Evolutionary conservation across 805 yeast genomes (phyloP).

Genomic region (Tetrapisispora iriomotensis): DNA sequence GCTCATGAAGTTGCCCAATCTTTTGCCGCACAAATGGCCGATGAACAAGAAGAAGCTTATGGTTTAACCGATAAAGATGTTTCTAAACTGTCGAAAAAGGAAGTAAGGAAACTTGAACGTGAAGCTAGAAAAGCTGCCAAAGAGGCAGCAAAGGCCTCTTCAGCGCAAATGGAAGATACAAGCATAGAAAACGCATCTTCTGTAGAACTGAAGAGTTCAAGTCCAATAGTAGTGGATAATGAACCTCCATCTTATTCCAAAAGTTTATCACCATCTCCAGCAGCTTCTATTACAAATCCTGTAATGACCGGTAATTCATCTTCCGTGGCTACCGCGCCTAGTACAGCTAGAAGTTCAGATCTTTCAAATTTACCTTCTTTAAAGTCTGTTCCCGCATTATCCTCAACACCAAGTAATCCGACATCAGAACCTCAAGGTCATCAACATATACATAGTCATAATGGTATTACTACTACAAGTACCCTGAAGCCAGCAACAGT

Average conservation of each 20-base stretch:
- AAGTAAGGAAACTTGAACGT: constrained; percentile 27
- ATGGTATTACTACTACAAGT: constrained; percentile 25
- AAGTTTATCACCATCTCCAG: constrained; percentile 15
- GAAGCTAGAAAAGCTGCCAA: constrained; percentile 31
- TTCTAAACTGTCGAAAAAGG: constrained; percentile 26
- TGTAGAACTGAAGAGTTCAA: constrained; percentile 5
- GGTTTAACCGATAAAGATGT: constrained; percentile 8
- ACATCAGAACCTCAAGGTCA: constrained; percentile 14
- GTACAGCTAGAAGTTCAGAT: constrained; percentile 12
- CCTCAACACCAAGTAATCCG: constrained; percentile 2
- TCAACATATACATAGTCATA: constrained; percentile 26
- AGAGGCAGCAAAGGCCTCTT: constrained; percentile 21
- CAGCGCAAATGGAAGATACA: constrained; percentile 3
- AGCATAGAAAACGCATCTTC: background rate
- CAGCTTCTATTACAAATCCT: constrained; percentile 3
- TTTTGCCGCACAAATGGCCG: constrained; percentile 24
- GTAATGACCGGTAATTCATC: constrained; percentile 5
- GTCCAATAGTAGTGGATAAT: constrained; percentile 1
- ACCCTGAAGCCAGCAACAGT: constrained; percentile 43
- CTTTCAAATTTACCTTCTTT: constrained; percentile 4
- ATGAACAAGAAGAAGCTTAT: constrained; percentile 16
- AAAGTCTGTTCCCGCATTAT: constrained; percentile 2
- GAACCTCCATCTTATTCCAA: background rate
- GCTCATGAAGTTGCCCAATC: constrained; percentile 41
- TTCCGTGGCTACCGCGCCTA: constrained; percentile 10